Conservation (phyloP, 2,329 filamentous ascomycete species). For the Sporothrix inflata region DNA sequence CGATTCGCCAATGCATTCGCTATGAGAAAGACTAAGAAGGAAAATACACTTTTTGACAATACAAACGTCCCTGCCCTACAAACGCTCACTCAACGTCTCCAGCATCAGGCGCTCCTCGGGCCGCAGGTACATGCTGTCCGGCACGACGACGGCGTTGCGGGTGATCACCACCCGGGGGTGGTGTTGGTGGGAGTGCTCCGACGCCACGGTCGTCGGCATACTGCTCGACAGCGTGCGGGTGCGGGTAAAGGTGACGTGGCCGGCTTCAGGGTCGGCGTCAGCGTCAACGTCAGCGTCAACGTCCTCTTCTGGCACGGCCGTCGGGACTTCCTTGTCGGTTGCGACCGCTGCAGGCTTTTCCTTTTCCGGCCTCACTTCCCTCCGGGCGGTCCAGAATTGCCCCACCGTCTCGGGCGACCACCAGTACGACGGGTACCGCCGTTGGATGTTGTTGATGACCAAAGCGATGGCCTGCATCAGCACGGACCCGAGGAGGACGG, state of each 20-base stretch:
- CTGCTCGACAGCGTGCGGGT: background rate
- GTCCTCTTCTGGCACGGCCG: too few species aligned
- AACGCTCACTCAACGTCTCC: constrained; percentile 26
- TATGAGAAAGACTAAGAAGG: background rate
- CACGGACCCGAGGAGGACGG: constrained; percentile 62
- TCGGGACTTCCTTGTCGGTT: too few species aligned
- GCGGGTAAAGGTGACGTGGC: constrained; percentile 13
- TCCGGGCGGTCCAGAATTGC: constrained; percentile 29
- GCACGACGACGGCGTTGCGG: constrained; percentile 21
- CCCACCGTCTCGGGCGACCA: constrained; percentile 57
- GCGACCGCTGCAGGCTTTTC: too few species aligned
- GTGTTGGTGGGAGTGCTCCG: background rate
- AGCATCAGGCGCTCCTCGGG: constrained; percentile 30
- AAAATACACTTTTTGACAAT: background rate
- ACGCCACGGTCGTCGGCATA: background rate
- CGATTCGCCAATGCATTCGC: background rate
- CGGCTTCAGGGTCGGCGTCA: constrained; percentile 8
- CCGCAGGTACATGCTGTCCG: constrained; percentile 22
- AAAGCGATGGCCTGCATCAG: constrained; percentile 67
- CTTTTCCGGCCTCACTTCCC: background rate
- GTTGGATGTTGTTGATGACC: constrained; percentile 69
- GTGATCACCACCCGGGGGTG: constrained; percentile 20
- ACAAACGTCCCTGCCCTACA: background rate
- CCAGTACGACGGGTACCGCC: constrained; percentile 71
- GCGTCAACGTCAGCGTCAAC: too few species aligned